Evolutionary conservation across 306 rosid species (phyloP).

Genomic region (Morella rubra): DNA sequence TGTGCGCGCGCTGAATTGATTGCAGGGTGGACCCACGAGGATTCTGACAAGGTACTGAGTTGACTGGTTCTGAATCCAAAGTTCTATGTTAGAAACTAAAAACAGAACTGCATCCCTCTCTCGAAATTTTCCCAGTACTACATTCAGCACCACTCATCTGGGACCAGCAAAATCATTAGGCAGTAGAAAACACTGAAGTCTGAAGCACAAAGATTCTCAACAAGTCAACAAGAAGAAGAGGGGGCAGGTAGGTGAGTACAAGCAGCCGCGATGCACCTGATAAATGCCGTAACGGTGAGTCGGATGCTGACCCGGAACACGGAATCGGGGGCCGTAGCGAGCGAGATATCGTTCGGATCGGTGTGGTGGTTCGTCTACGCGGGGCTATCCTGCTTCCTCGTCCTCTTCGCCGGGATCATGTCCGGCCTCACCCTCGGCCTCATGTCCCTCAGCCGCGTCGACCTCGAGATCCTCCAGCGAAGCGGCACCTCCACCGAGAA

Average conservation of each 20-base stretch:
- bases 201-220: not conserved
- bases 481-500: constrained; percentile 84
- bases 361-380: constrained; percentile 71
- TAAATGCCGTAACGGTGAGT: constrained; percentile 50
- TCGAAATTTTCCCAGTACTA: not conserved
- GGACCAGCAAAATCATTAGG: not conserved
- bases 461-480: constrained; percentile 90
- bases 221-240: not conserved
- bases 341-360: constrained; percentile 56
- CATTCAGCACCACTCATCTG: not conserved
- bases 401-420: constrained; percentile 95
- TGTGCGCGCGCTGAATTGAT: too few relatives aligned
- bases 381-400: constrained; percentile 63
- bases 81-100: too few relatives aligned
- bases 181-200: not conserved
- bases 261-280: constrained; percentile 37
- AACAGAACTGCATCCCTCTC: too few relatives aligned
- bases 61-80: too few relatives aligned
- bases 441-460: constrained; percentile 95
- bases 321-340: constrained; percentile 21
- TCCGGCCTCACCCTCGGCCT: constrained; percentile 94
- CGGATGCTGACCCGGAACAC: constrained; percentile 56
- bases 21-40: too few relatives aligned
- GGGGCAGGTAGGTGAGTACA: constrained; percentile 2
- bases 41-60: too few relatives aligned